These are phyloP conservation scores for Mortierella sp. DNA, from an alignment of 371 early-diverging fungal genomes.

Conservation along the genomic window DNA sequence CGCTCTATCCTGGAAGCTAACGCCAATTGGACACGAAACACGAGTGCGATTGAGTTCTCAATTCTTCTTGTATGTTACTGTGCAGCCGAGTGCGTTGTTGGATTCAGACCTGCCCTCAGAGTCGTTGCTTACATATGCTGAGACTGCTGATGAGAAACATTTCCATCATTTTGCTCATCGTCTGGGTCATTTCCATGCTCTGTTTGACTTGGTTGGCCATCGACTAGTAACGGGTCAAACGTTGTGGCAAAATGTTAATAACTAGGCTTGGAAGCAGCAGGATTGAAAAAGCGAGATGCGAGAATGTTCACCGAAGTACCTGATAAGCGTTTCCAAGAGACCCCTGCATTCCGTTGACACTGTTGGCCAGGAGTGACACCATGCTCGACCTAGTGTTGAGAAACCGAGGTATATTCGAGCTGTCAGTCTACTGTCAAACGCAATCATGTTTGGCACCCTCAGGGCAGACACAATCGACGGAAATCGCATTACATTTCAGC, in stretches of 20 bases:
- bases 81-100: not conserved
- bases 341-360: conserved; percentile 46
- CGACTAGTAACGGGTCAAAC: conserved; percentile 7
- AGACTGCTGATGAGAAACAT: conserved; percentile 38
- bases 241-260: too few species aligned
- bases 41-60: not conserved
- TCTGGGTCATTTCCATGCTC: conserved; percentile 53
- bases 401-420: not conserved
- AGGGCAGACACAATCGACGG: not conserved
- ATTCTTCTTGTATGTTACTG: not conserved
- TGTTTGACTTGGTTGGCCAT: conserved; percentile 47
- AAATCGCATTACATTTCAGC: not conserved
- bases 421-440: not conserved
- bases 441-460: not conserved
- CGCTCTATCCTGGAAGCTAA: conserved; percentile 44
- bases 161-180: conserved; percentile 54
- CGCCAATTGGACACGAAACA: not conserved
- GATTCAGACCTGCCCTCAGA: too few species aligned
- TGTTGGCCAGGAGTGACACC: conserved; percentile 33
- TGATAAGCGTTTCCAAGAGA: conserved; percentile 48
- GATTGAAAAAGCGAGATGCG: not conserved
- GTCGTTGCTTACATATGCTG: conserved; percentile 26
- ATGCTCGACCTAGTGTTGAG: conserved; percentile 27
- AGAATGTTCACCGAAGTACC: conserved; percentile 12
- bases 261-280: too few species aligned